Percentiles rank a stretch among this genome's conserved stretches.
phyloP scores from a whole-genome alignment of 768 basidiomycete species.

The Xerocomus brunneocitrinus region DNA sequence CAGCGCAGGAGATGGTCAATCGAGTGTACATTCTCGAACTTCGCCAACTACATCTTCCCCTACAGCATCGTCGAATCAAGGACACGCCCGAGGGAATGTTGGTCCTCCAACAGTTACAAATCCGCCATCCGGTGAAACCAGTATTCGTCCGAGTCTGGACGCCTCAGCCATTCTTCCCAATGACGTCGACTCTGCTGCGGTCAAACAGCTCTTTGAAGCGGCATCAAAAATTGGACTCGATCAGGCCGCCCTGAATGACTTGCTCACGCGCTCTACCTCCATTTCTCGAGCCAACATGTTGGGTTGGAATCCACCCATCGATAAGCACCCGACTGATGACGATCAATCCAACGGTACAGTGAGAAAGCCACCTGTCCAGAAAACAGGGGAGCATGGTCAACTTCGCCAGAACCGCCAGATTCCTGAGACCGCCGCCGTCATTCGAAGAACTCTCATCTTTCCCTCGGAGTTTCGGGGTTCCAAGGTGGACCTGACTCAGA shows the following conservation, averaged over 20 bases:
- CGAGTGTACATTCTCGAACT: slow-evolving; percentile 27
- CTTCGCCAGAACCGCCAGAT: slow-evolving; percentile 29
- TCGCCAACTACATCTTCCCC: slow-evolving; percentile 34
- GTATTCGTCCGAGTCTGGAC: slow-evolving; percentile 22
- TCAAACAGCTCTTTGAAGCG: slow-evolving; percentile 73
- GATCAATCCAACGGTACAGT: slow-evolving; percentile 29
- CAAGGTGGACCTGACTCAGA: slow-evolving; percentile 49
- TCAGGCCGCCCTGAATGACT: slow-evolving; percentile 61
- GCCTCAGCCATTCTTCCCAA: slow-evolving; percentile 20
- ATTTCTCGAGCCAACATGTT: slow-evolving; percentile 41
- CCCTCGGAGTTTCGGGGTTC: slow-evolving; percentile 63
- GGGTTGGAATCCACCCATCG: slow-evolving; percentile 17
- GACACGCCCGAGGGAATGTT: slow-evolving; percentile 31
- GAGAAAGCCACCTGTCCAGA: slow-evolving; percentile 26
- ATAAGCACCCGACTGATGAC: slow-evolving; percentile 27
- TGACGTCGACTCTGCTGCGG: slow-evolving; percentile 45
- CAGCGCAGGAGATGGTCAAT: slow-evolving; percentile 25
- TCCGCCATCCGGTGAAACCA: slow-evolving; percentile 13
- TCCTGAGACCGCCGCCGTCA: slow-evolving; percentile 45
- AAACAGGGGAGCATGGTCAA: slow-evolving; percentile 22
- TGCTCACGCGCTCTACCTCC: slow-evolving; percentile 69
- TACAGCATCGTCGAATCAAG: slow-evolving; percentile 31
- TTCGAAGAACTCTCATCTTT: slow-evolving; percentile 77
- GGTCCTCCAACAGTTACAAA: slow-evolving; percentile 9
- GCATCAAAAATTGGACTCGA: slow-evolving; percentile 73